Evolutionary conservation across 2,329 filamentous ascomycete species (phyloP).

Genomic region (Chaetothyriales sp.): DNA sequence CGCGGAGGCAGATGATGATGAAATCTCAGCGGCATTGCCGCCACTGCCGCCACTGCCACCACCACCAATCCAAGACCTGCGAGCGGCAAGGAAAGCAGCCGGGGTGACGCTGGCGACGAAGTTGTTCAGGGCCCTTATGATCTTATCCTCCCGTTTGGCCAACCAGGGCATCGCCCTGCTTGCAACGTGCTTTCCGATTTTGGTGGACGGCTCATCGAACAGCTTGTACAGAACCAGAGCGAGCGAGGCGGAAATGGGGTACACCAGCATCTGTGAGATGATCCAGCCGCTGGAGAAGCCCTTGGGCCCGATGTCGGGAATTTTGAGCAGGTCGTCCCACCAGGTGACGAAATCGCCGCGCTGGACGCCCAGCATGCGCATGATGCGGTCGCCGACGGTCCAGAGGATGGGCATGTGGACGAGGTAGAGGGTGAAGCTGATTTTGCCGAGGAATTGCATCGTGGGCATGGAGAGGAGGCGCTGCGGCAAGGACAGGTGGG

Average conservation of each 20-base stretch:
- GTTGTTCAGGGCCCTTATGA: neutral
- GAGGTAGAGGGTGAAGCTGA: neutral
- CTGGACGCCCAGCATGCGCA: neutral
- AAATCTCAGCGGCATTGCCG: neutral
- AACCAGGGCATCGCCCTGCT: neutral
- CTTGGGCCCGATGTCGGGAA: neutral
- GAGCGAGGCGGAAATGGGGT: neutral
- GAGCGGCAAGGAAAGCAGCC: neutral
- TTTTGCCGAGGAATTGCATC: slow-evolving; percentile 16
- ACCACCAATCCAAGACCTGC: neutral
- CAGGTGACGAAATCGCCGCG: neutral
- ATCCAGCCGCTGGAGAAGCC: neutral
- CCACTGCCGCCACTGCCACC: no score
- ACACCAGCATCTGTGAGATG: neutral
- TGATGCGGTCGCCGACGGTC: neutral
- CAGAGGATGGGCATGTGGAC: slow-evolving; percentile 9
- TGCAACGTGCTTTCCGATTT: neutral
- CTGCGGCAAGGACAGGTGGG: neutral
- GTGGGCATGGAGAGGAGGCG: slow-evolving; percentile 4
- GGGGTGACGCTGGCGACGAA: neutral
- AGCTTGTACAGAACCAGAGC: neutral
- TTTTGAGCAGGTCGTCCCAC: neutral
- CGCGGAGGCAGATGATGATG: neutral
- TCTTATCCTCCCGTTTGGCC: neutral
- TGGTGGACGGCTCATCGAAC: slow-evolving; percentile 1